A percentile compares a stretch with the other conserved stretches of the same genome.
These are phyloP conservation scores for Gossypioides kirkii DNA, from an alignment of 345 rosid genomes.

Conservation along the genomic window DNA sequence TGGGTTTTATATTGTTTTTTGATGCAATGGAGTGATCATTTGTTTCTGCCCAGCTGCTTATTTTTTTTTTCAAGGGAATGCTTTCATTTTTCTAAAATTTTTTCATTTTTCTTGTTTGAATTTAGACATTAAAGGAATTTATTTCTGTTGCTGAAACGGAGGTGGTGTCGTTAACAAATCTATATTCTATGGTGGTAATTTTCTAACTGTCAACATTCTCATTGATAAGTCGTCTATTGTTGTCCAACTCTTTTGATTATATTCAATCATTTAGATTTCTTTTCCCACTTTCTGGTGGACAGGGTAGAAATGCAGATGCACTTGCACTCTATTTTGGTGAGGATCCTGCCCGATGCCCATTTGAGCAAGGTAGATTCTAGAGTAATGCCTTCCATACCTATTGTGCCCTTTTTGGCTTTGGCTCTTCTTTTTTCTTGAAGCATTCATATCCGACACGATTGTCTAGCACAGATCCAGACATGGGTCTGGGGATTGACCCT, in stretches of 20 bases:
- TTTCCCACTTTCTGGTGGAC: conserved; percentile 22
- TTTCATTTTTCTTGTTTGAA: background rate
- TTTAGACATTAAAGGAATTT: conserved; percentile 77
- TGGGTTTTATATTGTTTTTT: background rate
- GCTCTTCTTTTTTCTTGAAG: background rate
- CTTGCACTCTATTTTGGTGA: conserved; percentile 92
- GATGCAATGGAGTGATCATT: background rate
- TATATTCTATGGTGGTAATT: conserved; percentile 86
- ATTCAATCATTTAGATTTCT: background rate
- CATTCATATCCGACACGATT: background rate
- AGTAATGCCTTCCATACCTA: conserved; percentile 5
- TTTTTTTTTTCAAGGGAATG: background rate
- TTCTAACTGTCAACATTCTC: conserved; percentile 20
- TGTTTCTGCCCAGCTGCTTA: background rate
- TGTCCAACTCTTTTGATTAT: background rate
- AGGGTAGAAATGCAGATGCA: conserved; percentile 99
- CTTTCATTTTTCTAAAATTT: conserved; percentile 18
- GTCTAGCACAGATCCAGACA: background rate
- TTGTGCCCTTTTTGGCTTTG: background rate
- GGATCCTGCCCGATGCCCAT: conserved; percentile 93
- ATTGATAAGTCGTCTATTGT: background rate
- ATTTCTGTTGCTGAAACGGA: conserved; percentile 70
- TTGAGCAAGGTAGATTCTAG: conserved; percentile 80
- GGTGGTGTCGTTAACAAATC: conserved; percentile 68
- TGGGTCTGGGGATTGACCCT: background rate